Percentiles rank a stretch among this genome's conserved stretches.
These are phyloP conservation scores for Salix brachista DNA, from an alignment of 345 rosid species.

Conservation along the genomic window DNA sequence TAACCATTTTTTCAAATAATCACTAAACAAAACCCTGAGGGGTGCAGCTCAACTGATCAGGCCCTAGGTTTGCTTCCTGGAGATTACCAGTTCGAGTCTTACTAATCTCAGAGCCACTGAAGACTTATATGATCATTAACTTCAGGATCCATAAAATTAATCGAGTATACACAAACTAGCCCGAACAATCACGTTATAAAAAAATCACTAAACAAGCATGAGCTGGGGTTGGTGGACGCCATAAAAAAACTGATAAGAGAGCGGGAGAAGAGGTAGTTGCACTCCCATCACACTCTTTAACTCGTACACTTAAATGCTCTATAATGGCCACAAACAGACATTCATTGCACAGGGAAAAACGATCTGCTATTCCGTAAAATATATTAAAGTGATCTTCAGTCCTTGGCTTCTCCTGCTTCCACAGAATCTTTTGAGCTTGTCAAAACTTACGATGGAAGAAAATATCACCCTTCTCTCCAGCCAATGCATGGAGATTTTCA, in stretches of 20 bases:
- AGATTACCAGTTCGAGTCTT: accelerated
- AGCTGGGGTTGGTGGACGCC: slow-evolving; percentile 36
- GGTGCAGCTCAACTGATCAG: too few relatives aligned
- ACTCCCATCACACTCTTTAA: slow-evolving; percentile 24
- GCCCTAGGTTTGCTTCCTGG: too few relatives aligned
- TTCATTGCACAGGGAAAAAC: slow-evolving; percentile 37
- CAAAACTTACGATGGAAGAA: slow-evolving; percentile 14
- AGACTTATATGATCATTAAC: too few relatives aligned
- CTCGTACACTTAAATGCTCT: slow-evolving; percentile 29
- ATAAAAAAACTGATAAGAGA: slow-evolving; percentile 23
- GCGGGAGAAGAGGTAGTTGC: slow-evolving; percentile 24
- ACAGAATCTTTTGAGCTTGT: slow-evolving; percentile 33
- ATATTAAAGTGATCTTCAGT: neutral
- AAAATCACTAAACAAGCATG: too few relatives aligned
- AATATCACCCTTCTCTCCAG: slow-evolving; percentile 6
- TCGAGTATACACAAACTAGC: accelerated
- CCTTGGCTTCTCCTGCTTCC: slow-evolving; percentile 6
- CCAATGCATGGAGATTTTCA: slow-evolving; percentile 6
- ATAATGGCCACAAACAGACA: slow-evolving; percentile 40
- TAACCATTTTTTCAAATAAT: too few relatives aligned
- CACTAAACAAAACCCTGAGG: too few relatives aligned
- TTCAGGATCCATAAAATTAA: too few relatives aligned
- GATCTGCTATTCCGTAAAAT: neutral
- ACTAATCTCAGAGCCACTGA: accelerated
- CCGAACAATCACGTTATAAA: too few relatives aligned